Evolutionary conservation across 2,329 filamentous ascomycete genomes (phyloP).

Genomic region (Raffaelea ambrosiae): DNA sequence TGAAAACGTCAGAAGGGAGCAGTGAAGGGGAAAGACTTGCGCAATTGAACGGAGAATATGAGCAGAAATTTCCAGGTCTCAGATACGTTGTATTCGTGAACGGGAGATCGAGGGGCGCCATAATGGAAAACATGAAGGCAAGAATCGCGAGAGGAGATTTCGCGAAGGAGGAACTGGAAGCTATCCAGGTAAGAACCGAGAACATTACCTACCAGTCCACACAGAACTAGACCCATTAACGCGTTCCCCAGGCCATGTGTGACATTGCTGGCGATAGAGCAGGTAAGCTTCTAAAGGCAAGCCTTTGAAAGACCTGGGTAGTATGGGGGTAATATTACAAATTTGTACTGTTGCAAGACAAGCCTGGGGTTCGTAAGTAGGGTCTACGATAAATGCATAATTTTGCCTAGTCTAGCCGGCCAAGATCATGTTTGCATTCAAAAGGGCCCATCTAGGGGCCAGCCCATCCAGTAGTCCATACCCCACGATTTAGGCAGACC

Average conservation of each 20-base stretch:
- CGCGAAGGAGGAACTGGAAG: conserved; percentile 59
- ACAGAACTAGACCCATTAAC: no score
- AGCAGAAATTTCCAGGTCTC: conserved; percentile 70
- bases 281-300: conserved; percentile 41
- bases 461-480: no score
- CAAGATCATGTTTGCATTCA: no score
- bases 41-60: conserved; percentile 67
- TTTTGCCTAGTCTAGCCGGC: no score
- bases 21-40: conserved; percentile 51
- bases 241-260: conserved; percentile 81
- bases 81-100: conserved; percentile 92
- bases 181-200: conserved; percentile 54
- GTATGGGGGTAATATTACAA: no score
- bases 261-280: conserved; percentile 80
- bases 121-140: conserved; percentile 74
- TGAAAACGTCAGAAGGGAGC: conserved; percentile 46
- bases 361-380: no score
- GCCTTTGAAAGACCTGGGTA: background rate
- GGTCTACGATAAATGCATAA: no score
- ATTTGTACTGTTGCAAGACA: no score
- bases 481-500: no score
- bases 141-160: conserved; percentile 64
- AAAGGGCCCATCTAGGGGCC: no score
- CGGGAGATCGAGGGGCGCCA: conserved; percentile 60
- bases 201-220: no score